These are phyloP conservation scores for Acrodontium crateriforme DNA, from an alignment of 2,329 filamentous ascomycete species.

Conservation along the genomic window DNA sequence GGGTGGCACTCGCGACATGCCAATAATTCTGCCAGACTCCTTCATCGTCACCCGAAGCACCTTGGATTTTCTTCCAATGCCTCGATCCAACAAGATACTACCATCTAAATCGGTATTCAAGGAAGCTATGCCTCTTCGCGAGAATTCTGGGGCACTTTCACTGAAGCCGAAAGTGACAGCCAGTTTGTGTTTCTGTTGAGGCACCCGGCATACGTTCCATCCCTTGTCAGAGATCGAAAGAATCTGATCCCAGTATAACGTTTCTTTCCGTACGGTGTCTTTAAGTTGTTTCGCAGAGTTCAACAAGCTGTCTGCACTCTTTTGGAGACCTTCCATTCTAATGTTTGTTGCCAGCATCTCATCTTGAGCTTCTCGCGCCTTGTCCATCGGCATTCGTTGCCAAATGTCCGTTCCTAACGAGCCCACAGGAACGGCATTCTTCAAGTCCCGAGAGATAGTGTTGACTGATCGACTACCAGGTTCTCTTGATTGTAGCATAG, in stretches of 20 bases:
- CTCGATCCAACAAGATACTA: constrained; percentile 58
- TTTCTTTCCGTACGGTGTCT: constrained; percentile 65
- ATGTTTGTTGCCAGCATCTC: constrained; percentile 50
- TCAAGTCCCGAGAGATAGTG: constrained; percentile 53
- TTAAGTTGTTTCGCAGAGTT: constrained; percentile 59
- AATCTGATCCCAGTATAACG: constrained; percentile 79
- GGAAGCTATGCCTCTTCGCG: constrained; percentile 64
- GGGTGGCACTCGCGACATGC: constrained; percentile 32
- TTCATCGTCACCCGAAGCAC: constrained; percentile 56
- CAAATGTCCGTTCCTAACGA: constrained; percentile 55
- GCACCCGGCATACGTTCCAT: constrained; percentile 72
- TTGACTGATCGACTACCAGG: constrained; percentile 51
- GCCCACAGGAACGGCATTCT: constrained; percentile 57
- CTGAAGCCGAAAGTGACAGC: constrained; percentile 83
- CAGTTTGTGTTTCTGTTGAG: constrained; percentile 54
- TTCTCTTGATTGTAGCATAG: constrained; percentile 60
- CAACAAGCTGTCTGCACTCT: constrained; percentile 59
- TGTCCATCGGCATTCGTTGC: constrained; percentile 45
- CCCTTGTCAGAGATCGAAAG: constrained; percentile 67
- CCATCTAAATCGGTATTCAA: constrained; percentile 64
- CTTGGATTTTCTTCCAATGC: constrained; percentile 40
- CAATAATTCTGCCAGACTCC: constrained; percentile 43
- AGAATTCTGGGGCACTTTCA: constrained; percentile 50
- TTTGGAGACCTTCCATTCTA: constrained; percentile 63
- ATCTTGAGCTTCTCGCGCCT: constrained; percentile 23